Base-by-base conservation (phyloP, 345 rosid species). In the Boechera stricta region DNA sequence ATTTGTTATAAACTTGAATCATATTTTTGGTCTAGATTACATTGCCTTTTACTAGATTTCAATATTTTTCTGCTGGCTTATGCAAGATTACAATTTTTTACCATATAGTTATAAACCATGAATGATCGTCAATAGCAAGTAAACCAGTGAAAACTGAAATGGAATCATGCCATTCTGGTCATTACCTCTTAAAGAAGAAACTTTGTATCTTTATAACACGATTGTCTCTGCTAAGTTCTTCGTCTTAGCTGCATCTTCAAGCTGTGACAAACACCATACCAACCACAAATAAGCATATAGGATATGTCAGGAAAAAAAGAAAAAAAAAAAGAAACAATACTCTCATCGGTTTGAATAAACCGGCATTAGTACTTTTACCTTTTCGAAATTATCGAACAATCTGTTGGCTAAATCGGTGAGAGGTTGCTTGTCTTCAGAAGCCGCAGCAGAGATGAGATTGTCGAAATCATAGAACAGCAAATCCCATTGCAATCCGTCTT, bases 321-420 rank as follows among this genome's bases (percentile, higher is more conserved):
- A 21, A 21, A 21, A 7, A 12, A 63, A 47, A 29, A 42, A 60
- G 11, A 36, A 57, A 35, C 26, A 44, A n/a, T 16, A 52, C 11
- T 48, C 4, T 16, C 10, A 2, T 21, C 24, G 24, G 24, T 21
- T 21, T 21, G 24, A 21, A 21, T 10, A 13, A 39, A 35, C 32
- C 0, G 57, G 15, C 7, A 41, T 31, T 16, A 39, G 28, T 61
- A 29, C 0, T 26, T 35, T 55, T 75, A 89, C 97, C 97, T 86
- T 84, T 70, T 94, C 97, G 24, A 89, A 81, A 47, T 84, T 90
- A 85, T 90, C 89, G 33, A 92, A 90, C 81, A 92, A 77, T 86
- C 89, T 87, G 81, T 86, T 88, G 80, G 97, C 98, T 53, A 94
- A 79, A 79, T 86, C 85, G 8, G 75, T 85, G 61, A 90, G 92